Percentiles rank a stretch among this genome's conserved stretches.
Conservation (phyloP, 768 basidiomycete species). For the Boletus patriciae region DNA sequence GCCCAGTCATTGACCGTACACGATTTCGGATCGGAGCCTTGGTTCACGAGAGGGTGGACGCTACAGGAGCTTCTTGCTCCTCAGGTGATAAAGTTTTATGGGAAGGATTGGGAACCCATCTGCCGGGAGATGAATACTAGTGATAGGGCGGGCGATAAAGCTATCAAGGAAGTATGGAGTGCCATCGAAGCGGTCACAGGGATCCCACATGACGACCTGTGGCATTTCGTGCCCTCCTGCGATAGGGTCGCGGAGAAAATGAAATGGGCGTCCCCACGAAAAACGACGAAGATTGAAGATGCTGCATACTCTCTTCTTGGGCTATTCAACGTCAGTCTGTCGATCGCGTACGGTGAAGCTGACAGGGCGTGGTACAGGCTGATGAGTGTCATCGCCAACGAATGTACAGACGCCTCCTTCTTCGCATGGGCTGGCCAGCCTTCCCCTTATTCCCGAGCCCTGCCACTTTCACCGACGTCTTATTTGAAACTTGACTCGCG, state of each 20-base stretch:
- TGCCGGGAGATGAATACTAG: background rate
- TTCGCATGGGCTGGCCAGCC: conserved; percentile 10
- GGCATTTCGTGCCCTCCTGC: conserved; percentile 9
- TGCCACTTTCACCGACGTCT: conserved; percentile 6
- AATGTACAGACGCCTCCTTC: conserved; percentile 12
- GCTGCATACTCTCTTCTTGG: conserved; percentile 24
- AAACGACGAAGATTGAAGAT: conserved; percentile 25
- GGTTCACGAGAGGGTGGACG: conserved; percentile 26
- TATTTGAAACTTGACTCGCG: conserved; percentile 7
- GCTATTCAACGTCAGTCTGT: conserved; percentile 22
- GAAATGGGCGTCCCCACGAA: conserved; percentile 24
- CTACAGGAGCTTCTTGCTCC: conserved; percentile 16
- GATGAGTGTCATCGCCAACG: conserved; percentile 12
- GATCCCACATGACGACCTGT: conserved; percentile 11
- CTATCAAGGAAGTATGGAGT: conserved; percentile 5
- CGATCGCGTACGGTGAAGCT: conserved; percentile 26
- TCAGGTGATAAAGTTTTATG: conserved; percentile 17
- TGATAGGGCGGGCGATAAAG: conserved; percentile 8
- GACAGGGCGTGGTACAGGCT: conserved; percentile 23
- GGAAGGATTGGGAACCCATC: conserved; percentile 16
- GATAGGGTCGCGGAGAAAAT: conserved; percentile 19
- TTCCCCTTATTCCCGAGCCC: conserved; percentile 8
- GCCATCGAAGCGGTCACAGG: conserved; percentile 9
- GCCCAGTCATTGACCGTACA: conserved; percentile 4
- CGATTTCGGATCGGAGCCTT: conserved; percentile 16